Base-by-base conservation (phyloP, 495 filamentous ascomycete species). In the Elasticomyces elasticus region DNA sequence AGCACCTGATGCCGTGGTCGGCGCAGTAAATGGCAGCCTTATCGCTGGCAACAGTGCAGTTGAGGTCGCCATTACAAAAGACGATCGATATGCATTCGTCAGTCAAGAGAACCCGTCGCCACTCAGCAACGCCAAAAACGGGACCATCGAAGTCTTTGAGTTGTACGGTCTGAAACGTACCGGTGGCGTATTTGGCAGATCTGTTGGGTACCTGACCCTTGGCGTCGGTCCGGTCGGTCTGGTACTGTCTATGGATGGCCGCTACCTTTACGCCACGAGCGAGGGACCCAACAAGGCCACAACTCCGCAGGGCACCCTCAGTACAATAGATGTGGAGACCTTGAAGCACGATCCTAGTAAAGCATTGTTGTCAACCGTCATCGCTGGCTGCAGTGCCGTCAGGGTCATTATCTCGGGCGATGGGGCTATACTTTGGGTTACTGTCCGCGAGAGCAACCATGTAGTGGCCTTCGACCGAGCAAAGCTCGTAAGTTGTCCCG, bases 11-110 rank as follows among this genome's bases (percentile, higher is more conserved):
- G 10, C 41, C 11, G 19, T 44, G 9, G 41, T 44, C 41, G 41
- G 13, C 28, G 55, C 57, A 28, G 12, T 41, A 11, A 15, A 12
- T n/a, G 49, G 35, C 31, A 31, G 11, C 1, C 31, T 25, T 17
- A 56, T 45, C 22, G 58, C 58, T 13, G 65, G 65, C 10, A 41
- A 38, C 26, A 52, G 43, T 25, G 56, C 65, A 13, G 57, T 67
- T 50, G 31, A 62, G 47, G 56, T 64, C 17, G 64, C 61, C 13
- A n/a, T 59, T 19, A 56, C 48, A 22, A 25, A 26, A 31, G 54
- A 67, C 49, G 56, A 66, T 17, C 24, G 56, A 15, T 64, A 64
- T 37, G 62, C 46, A 10, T 64, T 66, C 24, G 52, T 67, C 19
- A 65, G 56, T 11, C 51, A 65, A 49, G 62, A 67, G 27, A 40